These are phyloP conservation scores for Vitis amurensis DNA, from an alignment of 164 flowering plant genomes.

Conservation along the genomic window DNA sequence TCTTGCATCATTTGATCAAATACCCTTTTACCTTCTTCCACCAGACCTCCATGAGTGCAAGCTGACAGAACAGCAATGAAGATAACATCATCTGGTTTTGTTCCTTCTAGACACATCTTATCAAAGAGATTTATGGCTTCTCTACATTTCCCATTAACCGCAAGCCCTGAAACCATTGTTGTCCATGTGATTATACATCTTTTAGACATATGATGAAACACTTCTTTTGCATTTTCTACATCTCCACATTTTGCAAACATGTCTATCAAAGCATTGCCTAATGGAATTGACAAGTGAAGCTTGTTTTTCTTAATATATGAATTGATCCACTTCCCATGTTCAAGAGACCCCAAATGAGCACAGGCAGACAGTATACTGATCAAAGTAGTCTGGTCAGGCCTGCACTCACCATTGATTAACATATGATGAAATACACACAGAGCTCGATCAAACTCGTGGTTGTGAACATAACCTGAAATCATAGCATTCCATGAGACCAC, in stretches of 20 bases:
- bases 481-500: conserved; percentile 56
- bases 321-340: conserved; percentile 53
- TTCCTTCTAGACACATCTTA: conserved; percentile 36
- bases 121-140: conserved; percentile 51
- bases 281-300: conserved; percentile 27
- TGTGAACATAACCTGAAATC: conserved; percentile 52
- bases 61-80: conserved; percentile 54
- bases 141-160: conserved; percentile 43
- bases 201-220: conserved; percentile 32
- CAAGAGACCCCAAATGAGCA: conserved; percentile 50
- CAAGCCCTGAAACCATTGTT: conserved; percentile 52
- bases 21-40: conserved; percentile 44
- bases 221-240: conserved; percentile 29
- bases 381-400: conserved; percentile 48
- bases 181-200: conserved; percentile 59
- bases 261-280: conserved; percentile 55
- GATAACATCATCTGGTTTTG: conserved; percentile 48
- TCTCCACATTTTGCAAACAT: conserved; percentile 65
- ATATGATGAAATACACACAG: conserved; percentile 34
- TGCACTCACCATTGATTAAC: conserved; percentile 38
- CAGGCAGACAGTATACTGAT: conserved; percentile 50
- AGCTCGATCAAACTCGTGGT: conserved; percentile 41
- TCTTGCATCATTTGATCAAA: conserved; percentile 38
- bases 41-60: conserved; percentile 57
- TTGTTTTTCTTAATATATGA: conserved; percentile 42